Conservation (phyloP, 179 eudicot species). For the Vitellaria paradoxa region DNA sequence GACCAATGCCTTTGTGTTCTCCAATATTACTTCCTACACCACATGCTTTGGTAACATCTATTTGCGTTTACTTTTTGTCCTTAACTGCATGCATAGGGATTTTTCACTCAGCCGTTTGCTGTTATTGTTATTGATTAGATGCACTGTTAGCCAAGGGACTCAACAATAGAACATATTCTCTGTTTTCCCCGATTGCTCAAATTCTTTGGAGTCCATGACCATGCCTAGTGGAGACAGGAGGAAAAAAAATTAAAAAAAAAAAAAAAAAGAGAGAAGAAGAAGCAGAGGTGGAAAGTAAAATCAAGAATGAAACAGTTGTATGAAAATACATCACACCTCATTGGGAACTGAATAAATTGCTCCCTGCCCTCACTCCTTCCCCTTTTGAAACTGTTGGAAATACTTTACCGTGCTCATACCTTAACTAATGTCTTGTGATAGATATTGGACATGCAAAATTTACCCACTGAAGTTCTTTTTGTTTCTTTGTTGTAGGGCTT, state of each 20-base stretch:
- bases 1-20: constrained; percentile 90
- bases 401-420: background rate
- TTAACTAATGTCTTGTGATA: background rate
- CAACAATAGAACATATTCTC: background rate
- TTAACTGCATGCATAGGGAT: background rate
- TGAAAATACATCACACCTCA: background rate
- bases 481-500: constrained; percentile 56
- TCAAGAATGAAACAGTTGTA: background rate
- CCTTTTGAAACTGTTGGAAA: background rate
- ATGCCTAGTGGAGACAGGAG: constrained; percentile 8
- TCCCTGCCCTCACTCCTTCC: background rate
- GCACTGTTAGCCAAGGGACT: background rate
- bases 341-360: background rate
- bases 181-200: background rate
- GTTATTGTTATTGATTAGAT: background rate
- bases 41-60: constrained; percentile 75
- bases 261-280: no score
- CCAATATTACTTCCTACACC: constrained; percentile 89
- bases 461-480: constrained; percentile 8
- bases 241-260: background rate
- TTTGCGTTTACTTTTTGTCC: constrained; percentile 3
- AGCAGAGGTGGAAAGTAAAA: no score
- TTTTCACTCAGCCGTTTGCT: background rate
- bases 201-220: background rate
- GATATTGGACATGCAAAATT: background rate